phyloP scores from a whole-genome alignment of 306 rosid species.

The Castanea sativa region DNA sequence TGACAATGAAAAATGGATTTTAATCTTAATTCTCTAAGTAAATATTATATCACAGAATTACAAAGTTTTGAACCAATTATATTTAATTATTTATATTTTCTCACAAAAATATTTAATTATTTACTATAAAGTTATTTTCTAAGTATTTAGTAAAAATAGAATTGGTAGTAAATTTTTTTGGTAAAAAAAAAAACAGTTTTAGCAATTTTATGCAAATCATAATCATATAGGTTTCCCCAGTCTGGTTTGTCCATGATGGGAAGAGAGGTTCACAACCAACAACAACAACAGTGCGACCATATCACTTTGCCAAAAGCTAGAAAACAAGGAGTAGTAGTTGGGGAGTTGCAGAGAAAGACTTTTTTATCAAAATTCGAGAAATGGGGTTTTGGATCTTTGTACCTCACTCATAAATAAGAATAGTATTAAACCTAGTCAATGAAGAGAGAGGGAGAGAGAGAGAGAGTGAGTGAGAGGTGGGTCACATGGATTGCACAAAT shows the following conservation, averaged over 20 bases:
- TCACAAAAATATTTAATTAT: too few species aligned
- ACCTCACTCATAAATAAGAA: neutral
- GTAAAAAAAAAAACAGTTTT: too few species aligned
- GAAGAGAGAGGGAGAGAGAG: neutral
- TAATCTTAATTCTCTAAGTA: too few species aligned
- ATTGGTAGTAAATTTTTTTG: too few species aligned
- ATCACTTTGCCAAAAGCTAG: slow-evolving; percentile 36
- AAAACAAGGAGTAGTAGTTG: slow-evolving; percentile 40
- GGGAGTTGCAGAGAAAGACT: slow-evolving; percentile 41
- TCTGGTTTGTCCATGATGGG: neutral
- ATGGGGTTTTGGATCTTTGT: slow-evolving; percentile 23
- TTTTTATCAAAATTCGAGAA: slow-evolving; percentile 37
- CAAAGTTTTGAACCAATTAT: too few species aligned
- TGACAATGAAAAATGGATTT: too few species aligned
- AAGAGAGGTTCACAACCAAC: neutral
- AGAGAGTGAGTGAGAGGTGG: slow-evolving; percentile 3
- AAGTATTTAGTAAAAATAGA: too few species aligned
- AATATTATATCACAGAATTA: too few species aligned
- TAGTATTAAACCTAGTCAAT: slow-evolving; percentile 21
- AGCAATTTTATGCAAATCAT: too few species aligned
- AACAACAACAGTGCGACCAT: slow-evolving; percentile 14
- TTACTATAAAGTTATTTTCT: too few species aligned
- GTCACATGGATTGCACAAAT: slow-evolving; percentile 46
- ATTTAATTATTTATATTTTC: too few species aligned
- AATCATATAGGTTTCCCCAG: neutral